Conservation (phyloP, 1,139 yeast species). For the Scheffersomyces stambukii region DNA sequence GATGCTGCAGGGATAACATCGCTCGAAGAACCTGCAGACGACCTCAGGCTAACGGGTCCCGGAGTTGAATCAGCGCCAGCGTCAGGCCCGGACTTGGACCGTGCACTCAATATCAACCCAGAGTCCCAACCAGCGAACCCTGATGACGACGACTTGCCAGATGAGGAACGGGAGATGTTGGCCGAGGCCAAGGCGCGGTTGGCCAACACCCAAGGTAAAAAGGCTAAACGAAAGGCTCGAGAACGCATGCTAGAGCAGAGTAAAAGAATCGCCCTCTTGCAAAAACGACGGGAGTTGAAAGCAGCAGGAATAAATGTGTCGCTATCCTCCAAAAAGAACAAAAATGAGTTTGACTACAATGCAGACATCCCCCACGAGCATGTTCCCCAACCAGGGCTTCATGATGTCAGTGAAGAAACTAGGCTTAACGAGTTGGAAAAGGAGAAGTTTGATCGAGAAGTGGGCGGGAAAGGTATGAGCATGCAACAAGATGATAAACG, state of each 20-base stretch:
- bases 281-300: slow-evolving; percentile 79
- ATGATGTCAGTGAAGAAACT: slow-evolving; percentile 63
- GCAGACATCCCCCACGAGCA: slow-evolving; percentile 81
- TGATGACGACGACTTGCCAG: slow-evolving; percentile 74
- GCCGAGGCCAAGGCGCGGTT: slow-evolving; percentile 90
- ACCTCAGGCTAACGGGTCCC: slow-evolving; percentile 44
- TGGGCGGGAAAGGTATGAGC: slow-evolving; percentile 46
- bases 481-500: slow-evolving; percentile 37
- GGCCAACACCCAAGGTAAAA: slow-evolving; percentile 91
- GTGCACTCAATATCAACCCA: slow-evolving; percentile 65
- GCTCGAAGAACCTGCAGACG: slow-evolving; percentile 20
- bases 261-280: slow-evolving; percentile 68
- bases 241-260: slow-evolving; percentile 77
- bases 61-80: slow-evolving; percentile 55
- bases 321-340: slow-evolving; percentile 42
- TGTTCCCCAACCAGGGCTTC: slow-evolving; percentile 64
- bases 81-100: slow-evolving; percentile 27
- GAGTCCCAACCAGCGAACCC: slow-evolving; percentile 85
- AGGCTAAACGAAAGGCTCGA: slow-evolving; percentile 86
- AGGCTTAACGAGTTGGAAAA: slow-evolving; percentile 34
- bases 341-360: slow-evolving; percentile 72
- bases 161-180: slow-evolving; percentile 88
- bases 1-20: slow-evolving; percentile 30
- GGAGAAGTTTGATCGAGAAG: slow-evolving; percentile 40
- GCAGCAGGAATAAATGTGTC: slow-evolving; percentile 74